Percentiles rank a stretch among this genome's conserved stretches.
These are phyloP conservation scores for Excoecaria agallocha DNA, from an alignment of 345 rosid genomes.

Conservation along the genomic window DNA sequence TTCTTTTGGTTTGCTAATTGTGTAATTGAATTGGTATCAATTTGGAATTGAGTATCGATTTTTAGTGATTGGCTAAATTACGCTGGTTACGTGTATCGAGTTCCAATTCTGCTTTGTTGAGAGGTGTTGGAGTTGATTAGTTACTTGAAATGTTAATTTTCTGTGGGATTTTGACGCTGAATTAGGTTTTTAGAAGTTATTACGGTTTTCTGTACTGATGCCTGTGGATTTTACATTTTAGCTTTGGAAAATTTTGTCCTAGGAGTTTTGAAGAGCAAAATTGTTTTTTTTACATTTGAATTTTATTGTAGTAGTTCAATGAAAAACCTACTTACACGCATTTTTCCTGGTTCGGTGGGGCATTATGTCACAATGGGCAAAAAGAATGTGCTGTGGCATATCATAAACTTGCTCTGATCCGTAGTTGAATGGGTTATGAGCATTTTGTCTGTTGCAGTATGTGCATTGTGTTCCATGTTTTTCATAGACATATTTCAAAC, in stretches of 20 bases:
- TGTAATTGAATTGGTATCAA: background rate
- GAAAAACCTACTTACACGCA: background rate
- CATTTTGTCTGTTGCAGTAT: background rate
- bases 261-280: too few species aligned
- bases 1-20: background rate
- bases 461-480: background rate
- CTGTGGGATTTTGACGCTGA: background rate
- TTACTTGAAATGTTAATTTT: background rate
- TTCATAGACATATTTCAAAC: background rate
- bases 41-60: background rate
- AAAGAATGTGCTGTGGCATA: background rate
- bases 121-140: background rate
- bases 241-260: background rate
- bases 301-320: background rate
- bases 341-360: background rate
- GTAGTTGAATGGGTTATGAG: background rate
- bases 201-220: background rate
- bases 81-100: background rate
- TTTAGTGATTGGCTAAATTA: background rate
- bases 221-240: background rate
- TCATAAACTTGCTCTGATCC: background rate
- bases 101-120: background rate
- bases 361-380: background rate
- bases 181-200: constrained; percentile 1
- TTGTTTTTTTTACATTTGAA: background rate